A percentile compares a stretch with the other conserved stretches of the same genome.
phyloP scores from a whole-genome alignment of 2,329 filamentous ascomycete genomes.

The Diaporthe vaccinii region DNA sequence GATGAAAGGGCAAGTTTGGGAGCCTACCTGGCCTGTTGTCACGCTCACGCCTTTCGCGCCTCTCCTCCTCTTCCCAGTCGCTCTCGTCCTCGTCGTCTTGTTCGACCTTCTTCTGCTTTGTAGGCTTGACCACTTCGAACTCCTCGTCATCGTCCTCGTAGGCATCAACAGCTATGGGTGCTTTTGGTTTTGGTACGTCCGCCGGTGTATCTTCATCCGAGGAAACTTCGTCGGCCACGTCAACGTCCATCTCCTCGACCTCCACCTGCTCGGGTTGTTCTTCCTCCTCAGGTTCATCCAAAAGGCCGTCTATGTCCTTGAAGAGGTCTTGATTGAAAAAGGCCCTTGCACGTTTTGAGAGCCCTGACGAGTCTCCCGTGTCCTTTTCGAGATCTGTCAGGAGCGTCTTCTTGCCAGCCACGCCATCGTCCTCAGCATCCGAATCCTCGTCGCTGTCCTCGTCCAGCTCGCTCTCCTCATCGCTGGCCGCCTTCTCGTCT shows the following conservation, averaged over 20 bases:
- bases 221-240: conserved; percentile 46
- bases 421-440: conserved; percentile 66
- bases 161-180: conserved; percentile 57
- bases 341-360: conserved; percentile 87
- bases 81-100: conserved; percentile 53
- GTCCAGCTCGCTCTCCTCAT: conserved; percentile 70
- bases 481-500: conserved; percentile 69
- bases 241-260: conserved; percentile 52
- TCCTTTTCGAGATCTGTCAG: conserved; percentile 74
- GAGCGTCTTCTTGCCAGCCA: conserved; percentile 61
- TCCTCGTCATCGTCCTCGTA: conserved; percentile 53
- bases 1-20: not conserved
- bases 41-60: conserved; percentile 71
- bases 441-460: conserved; percentile 74
- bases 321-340: conserved; percentile 99
- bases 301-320: conserved; percentile 79
- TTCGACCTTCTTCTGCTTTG: conserved; percentile 54
- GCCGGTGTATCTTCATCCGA: conserved; percentile 53
- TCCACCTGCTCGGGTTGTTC: conserved; percentile 56
- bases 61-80: conserved; percentile 74
- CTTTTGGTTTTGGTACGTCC: conserved; percentile 51
- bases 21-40: conserved; percentile 73
- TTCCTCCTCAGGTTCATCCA: conserved; percentile 63
- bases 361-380: conserved; percentile 63
- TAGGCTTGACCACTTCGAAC: conserved; percentile 74